phyloP scores from a whole-genome alignment of 352 stramenopile genomes.

The Pythium volutum region DNA sequence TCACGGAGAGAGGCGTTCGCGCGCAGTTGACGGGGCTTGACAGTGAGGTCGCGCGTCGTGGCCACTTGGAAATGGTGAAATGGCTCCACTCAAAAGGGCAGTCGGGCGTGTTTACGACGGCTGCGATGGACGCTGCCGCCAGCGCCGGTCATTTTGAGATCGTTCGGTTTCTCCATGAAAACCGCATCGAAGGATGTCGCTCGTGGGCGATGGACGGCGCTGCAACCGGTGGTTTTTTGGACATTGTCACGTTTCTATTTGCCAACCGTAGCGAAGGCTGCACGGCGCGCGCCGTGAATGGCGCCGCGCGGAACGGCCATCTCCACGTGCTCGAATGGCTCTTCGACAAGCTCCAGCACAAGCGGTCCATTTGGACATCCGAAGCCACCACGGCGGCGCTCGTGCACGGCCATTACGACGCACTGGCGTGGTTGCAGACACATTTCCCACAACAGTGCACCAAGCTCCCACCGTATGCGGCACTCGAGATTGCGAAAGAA shows the following conservation, averaged over 20 bases:
- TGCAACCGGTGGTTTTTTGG: slow-evolving; percentile 4
- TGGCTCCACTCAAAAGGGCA: slow-evolving; percentile 1
- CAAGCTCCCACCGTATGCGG: slow-evolving; percentile 4
- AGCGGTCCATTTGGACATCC: background rate
- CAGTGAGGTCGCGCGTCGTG: background rate
- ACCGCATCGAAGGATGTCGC: slow-evolving; percentile 9
- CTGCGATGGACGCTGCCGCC: slow-evolving; percentile 10
- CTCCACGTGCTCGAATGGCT: slow-evolving; percentile 13
- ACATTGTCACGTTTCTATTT: slow-evolving; percentile 1
- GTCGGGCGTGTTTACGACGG: background rate
- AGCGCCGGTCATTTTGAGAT: slow-evolving; percentile 2
- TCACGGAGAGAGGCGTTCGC: background rate
- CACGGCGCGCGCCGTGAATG: slow-evolving; percentile 8
- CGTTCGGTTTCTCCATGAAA: slow-evolving; percentile 11
- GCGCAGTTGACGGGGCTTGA: background rate
- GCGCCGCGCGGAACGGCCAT: slow-evolving; percentile 8
- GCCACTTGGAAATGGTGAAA: slow-evolving; percentile 5
- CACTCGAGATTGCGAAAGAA: slow-evolving; percentile 10
- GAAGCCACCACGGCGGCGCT: slow-evolving; percentile 5
- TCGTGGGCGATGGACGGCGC: slow-evolving; percentile 11
- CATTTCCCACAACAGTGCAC: background rate
- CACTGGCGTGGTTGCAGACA: slow-evolving; percentile 3
- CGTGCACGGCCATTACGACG: slow-evolving; percentile 3
- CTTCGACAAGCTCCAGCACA: slow-evolving; percentile 3
- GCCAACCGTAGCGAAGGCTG: slow-evolving; percentile 6